phyloP scores from a whole-genome alignment of 495 filamentous ascomycete species.

The Tirmania nivea region DNA sequence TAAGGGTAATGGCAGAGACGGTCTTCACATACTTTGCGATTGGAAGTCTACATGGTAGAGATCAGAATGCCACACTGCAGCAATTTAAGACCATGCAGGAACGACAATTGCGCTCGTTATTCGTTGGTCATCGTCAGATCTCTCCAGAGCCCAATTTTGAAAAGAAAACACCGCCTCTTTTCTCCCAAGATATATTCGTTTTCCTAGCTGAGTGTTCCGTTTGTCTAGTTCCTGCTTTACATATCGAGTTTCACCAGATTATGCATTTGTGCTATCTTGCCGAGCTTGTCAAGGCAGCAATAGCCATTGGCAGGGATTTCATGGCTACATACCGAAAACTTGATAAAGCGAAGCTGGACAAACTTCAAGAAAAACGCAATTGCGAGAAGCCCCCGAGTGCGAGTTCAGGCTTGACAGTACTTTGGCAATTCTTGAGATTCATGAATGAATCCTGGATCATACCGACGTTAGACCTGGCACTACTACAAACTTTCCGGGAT shows the following conservation, averaged over 20 bases:
- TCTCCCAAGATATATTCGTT: conserved; percentile 61
- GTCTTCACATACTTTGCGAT: conserved; percentile 64
- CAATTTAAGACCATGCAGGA: conserved; percentile 52
- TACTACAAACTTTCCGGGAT: conserved; percentile 27
- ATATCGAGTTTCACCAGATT: conserved; percentile 59
- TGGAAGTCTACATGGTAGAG: conserved; percentile 38
- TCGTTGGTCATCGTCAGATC: conserved; percentile 27
- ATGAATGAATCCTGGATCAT: conserved; percentile 16
- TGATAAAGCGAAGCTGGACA: background rate
- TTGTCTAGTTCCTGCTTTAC: conserved; percentile 46
- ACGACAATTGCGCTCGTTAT: conserved; percentile 56
- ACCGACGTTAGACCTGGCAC: conserved; percentile 21
- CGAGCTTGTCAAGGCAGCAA: conserved; percentile 62
- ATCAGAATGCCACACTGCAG: conserved; percentile 35
- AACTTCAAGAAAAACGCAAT: background rate
- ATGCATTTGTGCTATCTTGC: conserved; percentile 78
- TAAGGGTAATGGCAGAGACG: conserved; percentile 81
- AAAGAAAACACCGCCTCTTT: conserved; percentile 39
- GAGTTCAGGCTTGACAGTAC: background rate
- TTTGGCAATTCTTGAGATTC: conserved; percentile 19
- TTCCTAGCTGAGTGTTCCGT: conserved; percentile 59
- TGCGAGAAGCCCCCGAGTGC: background rate
- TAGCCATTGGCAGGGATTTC: conserved; percentile 25
- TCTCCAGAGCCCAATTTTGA: conserved; percentile 17
- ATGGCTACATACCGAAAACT: background rate